phyloP scores from a whole-genome alignment of 2,329 filamentous ascomycete species.

The Scedosporium boydii region DNA sequence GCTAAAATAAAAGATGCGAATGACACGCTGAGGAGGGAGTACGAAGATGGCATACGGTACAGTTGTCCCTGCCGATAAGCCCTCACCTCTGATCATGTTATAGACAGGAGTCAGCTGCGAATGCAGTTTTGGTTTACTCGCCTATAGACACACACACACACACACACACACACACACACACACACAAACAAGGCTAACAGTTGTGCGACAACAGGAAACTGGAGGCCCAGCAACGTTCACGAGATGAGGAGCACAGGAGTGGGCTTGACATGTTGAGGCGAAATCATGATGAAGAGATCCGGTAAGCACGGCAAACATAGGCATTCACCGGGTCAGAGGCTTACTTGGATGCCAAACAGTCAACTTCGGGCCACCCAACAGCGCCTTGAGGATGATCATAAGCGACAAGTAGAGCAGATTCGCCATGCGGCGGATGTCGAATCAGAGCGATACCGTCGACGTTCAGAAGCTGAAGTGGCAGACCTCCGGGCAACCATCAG shows the following conservation, averaged over 20 bases:
- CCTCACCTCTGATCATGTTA: background rate
- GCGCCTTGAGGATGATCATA: constrained; percentile 12
- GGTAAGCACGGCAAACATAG: constrained; percentile 4
- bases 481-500: constrained; percentile 52
- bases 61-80: constrained; percentile 7
- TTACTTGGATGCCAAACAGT: background rate
- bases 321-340: background rate
- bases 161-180: background rate
- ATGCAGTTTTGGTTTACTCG: no score
- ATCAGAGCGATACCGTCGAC: constrained; percentile 34
- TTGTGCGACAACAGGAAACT: constrained; percentile 6
- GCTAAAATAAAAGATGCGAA: constrained; percentile 54
- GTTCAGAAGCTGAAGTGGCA: constrained; percentile 51
- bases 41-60: constrained; percentile 56
- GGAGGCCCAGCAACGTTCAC: constrained; percentile 13
- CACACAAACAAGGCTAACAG: background rate
- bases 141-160: no score
- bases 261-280: constrained; percentile 14
- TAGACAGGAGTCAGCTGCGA: background rate
- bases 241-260: constrained; percentile 12
- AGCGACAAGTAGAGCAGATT: constrained; percentile 24
- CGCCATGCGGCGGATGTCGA: constrained; percentile 34
- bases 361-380: background rate
- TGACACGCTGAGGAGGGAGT: constrained; percentile 59
- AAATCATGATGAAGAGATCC: constrained; percentile 4